Conservation (phyloP, 495 filamentous ascomycete genomes). For the Thozetella sp. region DNA sequence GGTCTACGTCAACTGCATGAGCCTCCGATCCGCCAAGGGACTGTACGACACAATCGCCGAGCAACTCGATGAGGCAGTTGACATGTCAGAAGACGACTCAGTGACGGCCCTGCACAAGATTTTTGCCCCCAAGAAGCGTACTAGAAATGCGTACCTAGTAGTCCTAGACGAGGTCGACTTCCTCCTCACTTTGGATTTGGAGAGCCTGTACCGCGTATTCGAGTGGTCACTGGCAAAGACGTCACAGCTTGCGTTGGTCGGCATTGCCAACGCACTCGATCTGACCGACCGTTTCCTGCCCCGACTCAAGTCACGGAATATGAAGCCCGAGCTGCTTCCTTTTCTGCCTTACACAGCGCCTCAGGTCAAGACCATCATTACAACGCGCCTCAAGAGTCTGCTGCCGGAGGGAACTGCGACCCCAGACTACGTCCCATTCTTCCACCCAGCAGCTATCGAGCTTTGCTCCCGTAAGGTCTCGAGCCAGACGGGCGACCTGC, state of each 20-base stretch:
- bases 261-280: constrained; percentile 96
- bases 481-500: constrained; percentile 88
- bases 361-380: constrained; percentile 89
- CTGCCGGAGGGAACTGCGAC: constrained; percentile 46
- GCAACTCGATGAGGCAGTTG: constrained; percentile 35
- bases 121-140: constrained; percentile 64
- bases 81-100: constrained; percentile 51
- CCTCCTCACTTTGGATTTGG: constrained; percentile 81
- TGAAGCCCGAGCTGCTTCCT: constrained; percentile 87
- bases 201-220: constrained; percentile 87
- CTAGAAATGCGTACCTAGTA: constrained; percentile 66
- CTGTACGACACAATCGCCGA: constrained; percentile 76
- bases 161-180: constrained; percentile 95
- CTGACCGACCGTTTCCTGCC: constrained; percentile 94
- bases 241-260: constrained; percentile 81
- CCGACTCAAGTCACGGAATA: constrained; percentile 85
- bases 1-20: constrained; percentile 93
- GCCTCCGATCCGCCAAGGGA: constrained; percentile 81
- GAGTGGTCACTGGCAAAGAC: constrained; percentile 84
- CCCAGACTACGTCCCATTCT: constrained; percentile 74
- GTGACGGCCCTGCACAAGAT: constrained; percentile 62
- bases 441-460: constrained; percentile 91
- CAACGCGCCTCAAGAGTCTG: constrained; percentile 75
- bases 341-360: constrained; percentile 89
- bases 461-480: constrained; percentile 93